Evolutionary conservation across 768 basidiomycete genomes (phyloP), one percentile per base, ranked within the genome.

Genomic region (Russula vinacea): DNA sequence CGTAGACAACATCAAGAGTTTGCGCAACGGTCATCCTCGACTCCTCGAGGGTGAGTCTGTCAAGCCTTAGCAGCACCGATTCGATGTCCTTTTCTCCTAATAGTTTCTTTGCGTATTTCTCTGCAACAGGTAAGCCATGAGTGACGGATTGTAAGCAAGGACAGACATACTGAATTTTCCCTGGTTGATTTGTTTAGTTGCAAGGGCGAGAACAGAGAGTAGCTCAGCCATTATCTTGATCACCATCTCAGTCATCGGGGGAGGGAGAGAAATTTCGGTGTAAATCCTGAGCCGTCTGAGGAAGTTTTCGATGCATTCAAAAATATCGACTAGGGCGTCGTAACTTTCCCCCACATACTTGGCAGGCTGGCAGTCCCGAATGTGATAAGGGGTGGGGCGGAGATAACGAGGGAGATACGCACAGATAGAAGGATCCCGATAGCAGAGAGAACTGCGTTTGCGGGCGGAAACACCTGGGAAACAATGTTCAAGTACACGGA

Each of bases 51-150:
- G 55, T 56, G 17, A 56, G 55, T 42, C 40, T 40, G 32, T 56
- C 29, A 2, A 56, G 26, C 2, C 55, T 17, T 5, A 19, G 17
- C 4, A 42, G 10, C 7, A 42, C 39, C 0, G 39, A 19, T 2
- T 56, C 55, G 24, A 56, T 29, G 2, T 42, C 55, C 19, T 32
- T 17, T 5, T 42, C 55, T 19, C 55, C 22, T 3, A 56, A 14
- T 11, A 56, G 19, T 19, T 32, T 56, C 4, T 13, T 56, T n/a
- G 55, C 55, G 16, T 42, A 56, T 42, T 56, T 56, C 40, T 42
- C 55, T 56, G 26, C 5, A 3, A 24, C 26, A 10, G 14, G 40
- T 42, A 26, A n/a, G 39, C 3, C 4, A 19, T 24, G 26, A 11
- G 9, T 16, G 9, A n/a, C n/a, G n/a, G n/a, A 52, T 33, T 10